Evolutionary conservation across 805 yeast species (phyloP).

Genomic region (Hanseniaspora occidentalis): DNA sequence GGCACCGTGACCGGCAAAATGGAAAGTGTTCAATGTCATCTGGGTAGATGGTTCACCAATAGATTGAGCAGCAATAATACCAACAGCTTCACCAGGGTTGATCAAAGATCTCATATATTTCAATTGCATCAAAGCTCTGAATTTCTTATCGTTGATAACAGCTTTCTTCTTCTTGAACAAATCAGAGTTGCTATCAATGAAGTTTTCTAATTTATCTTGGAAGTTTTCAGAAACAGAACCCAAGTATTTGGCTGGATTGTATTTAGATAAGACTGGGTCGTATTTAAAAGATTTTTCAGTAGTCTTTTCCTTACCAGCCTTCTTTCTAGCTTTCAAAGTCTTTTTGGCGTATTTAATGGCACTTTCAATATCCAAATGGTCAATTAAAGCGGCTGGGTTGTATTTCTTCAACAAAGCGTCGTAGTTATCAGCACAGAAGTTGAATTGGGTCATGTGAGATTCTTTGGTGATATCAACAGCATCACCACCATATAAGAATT

Average conservation of each 20-base stretch:
- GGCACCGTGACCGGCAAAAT: conserved; percentile 99
- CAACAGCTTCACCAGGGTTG: conserved; percentile 96
- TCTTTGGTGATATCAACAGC: conserved; percentile 89
- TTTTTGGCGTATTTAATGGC: conserved; percentile 77
- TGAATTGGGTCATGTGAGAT: conserved; percentile 85
- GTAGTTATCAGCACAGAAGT: conserved; percentile 86
- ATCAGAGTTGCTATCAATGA: conserved; percentile 41
- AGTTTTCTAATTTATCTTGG: conserved; percentile 65
- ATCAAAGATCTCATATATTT: conserved; percentile 94
- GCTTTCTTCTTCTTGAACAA: conserved; percentile 40
- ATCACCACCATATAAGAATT: conserved; percentile 97
- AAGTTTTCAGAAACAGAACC: conserved; percentile 91
- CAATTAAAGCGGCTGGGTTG: conserved; percentile 62
- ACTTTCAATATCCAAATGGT: conserved; percentile 70
- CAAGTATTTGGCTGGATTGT: conserved; percentile 77
- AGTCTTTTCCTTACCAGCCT: conserved; percentile 51
- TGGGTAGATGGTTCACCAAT: conserved; percentile 99
- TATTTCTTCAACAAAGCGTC: conserved; percentile 77
- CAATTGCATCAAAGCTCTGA: conserved; percentile 93
- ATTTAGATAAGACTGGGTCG: conserved; percentile 81
- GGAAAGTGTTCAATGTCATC: conserved; percentile 95
- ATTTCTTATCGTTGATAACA: conserved; percentile 58
- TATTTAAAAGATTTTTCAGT: conserved; percentile 50
- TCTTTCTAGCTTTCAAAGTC: conserved; percentile 57
- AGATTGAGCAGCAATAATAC: conserved; percentile 95